These are phyloP conservation scores for Fragosphaeria purpurea DNA, from an alignment of 2,329 filamentous ascomycete species.

Conservation along the genomic window DNA sequence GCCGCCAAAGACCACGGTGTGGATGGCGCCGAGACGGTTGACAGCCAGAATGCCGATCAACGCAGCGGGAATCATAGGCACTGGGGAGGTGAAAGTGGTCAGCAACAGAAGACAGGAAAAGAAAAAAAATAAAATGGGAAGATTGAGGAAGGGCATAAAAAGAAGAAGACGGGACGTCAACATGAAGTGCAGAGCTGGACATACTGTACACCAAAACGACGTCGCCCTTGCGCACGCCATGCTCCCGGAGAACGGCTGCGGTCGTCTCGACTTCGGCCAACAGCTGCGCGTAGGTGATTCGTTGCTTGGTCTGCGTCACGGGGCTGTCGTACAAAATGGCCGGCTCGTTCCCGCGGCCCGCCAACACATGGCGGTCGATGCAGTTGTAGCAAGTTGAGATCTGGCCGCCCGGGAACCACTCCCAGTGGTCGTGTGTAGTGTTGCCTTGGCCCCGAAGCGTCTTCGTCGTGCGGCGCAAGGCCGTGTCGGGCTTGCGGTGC, in stretches of 20 bases:
- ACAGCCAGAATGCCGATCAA: constrained; percentile 79
- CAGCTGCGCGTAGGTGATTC: constrained; percentile 64
- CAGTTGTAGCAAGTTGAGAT: constrained; percentile 91
- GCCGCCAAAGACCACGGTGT: constrained; percentile 87
- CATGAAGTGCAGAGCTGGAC: constrained; percentile 16
- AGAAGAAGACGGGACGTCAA: too few species aligned
- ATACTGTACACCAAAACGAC: constrained; percentile 82
- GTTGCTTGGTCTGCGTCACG: constrained; percentile 63
- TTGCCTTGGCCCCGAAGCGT: constrained; percentile 43
- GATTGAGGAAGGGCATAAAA: too few species aligned
- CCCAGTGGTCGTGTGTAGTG: constrained; percentile 64
- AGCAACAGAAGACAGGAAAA: neutral
- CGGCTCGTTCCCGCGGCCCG: constrained; percentile 60
- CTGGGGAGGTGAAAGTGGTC: constrained; percentile 27
- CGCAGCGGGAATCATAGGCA: constrained; percentile 92
- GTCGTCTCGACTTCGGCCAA: constrained; percentile 72
- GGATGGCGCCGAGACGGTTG: constrained; percentile 73
- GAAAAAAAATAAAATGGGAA: too few species aligned
- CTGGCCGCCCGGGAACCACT: constrained; percentile 82
- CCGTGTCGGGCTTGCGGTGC: constrained; percentile 62
- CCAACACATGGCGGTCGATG: constrained; percentile 75
- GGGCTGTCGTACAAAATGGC: constrained; percentile 86
- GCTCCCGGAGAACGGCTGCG: constrained; percentile 70
- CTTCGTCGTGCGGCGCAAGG: constrained; percentile 52
- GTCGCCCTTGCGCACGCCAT: constrained; percentile 74